Percentiles rank a stretch among this genome's conserved stretches.
phyloP scores from a whole-genome alignment of 2,329 filamentous ascomycete genomes.

The Dactylellina sp. region DNA sequence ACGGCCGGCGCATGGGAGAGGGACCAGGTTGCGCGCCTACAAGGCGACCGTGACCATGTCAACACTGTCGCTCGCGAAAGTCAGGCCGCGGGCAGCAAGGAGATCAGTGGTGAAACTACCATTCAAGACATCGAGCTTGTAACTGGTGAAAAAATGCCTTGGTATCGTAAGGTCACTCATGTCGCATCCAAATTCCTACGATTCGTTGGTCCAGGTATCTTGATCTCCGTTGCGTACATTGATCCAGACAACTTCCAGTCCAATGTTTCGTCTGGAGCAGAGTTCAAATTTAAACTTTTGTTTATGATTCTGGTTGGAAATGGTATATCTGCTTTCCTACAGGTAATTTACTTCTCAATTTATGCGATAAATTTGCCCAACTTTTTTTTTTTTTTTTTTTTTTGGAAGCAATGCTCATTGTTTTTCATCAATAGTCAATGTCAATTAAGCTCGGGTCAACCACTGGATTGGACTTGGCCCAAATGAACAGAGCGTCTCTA shows the following conservation, averaged over 20 bases:
- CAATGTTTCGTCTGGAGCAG: constrained; percentile 52
- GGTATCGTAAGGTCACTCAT: constrained; percentile 42
- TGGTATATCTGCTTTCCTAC: constrained; percentile 52
- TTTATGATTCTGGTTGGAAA: constrained; percentile 58
- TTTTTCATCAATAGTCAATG: constrained; percentile 64
- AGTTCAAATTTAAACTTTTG: constrained; percentile 54
- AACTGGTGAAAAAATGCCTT: constrained; percentile 54
- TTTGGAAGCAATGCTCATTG: constrained; percentile 1
- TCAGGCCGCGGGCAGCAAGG: constrained; percentile 15
- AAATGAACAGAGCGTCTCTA: constrained; percentile 74
- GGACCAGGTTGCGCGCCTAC: constrained; percentile 50
- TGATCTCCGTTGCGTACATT: constrained; percentile 61
- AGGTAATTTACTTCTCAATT: constrained; percentile 16
- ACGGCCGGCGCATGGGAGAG: constrained; percentile 45
- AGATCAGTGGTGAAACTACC: constrained; percentile 34
- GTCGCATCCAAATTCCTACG: constrained; percentile 58
- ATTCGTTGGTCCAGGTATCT: constrained; percentile 61
- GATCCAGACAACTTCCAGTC: constrained; percentile 61
- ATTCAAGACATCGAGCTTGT: constrained; percentile 50
- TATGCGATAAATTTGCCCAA: neutral
- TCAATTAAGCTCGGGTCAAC: constrained; percentile 75
- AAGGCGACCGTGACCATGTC: constrained; percentile 44
- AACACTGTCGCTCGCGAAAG: constrained; percentile 48
- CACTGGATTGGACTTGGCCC: constrained; percentile 75
- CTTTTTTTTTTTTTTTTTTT: too few relatives aligned